These are phyloP conservation scores for Ajuga reptans DNA, from an alignment of 305 asterid species.

Conservation along the genomic window DNA sequence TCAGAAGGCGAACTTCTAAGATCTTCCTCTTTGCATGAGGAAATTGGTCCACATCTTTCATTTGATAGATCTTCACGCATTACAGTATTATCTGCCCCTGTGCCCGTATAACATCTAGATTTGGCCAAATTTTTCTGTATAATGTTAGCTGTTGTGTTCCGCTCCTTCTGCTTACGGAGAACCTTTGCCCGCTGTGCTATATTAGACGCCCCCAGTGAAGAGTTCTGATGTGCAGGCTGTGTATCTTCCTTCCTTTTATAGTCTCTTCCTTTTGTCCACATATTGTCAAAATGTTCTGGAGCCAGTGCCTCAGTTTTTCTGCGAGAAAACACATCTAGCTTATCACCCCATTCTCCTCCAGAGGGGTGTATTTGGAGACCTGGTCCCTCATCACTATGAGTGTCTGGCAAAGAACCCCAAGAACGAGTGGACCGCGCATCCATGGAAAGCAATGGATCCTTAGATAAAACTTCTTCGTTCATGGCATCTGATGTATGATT, in stretches of 20 bases:
- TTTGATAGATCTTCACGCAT: slow-evolving; percentile 20
- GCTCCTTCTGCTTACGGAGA: slow-evolving; percentile 30
- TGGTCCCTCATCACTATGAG: slow-evolving; percentile 41
- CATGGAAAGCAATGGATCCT: slow-evolving; percentile 85
- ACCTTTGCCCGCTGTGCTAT: slow-evolving; percentile 37
- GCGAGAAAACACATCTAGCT: slow-evolving; percentile 60
- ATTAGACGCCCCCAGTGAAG: slow-evolving; percentile 37
- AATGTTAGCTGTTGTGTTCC: slow-evolving; percentile 15
- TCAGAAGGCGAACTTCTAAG: slow-evolving; percentile 36
- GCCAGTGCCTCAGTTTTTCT: slow-evolving; percentile 75
- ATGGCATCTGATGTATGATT: slow-evolving; percentile 29
- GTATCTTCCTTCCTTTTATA: slow-evolving; percentile 52
- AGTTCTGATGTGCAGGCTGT: slow-evolving; percentile 33
- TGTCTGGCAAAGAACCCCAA: slow-evolving; percentile 64
- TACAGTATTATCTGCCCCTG: slow-evolving; percentile 17
- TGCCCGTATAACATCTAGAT: too few relatives aligned
- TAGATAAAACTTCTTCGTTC: slow-evolving; percentile 38
- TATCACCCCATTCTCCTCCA: slow-evolving; percentile 88
- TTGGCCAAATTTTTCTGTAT: too few relatives aligned
- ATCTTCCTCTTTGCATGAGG: slow-evolving; percentile 43
- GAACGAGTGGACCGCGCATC: slow-evolving; percentile 67
- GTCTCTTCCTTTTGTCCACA: slow-evolving; percentile 94
- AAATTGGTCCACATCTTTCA: slow-evolving; percentile 17
- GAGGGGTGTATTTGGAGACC: slow-evolving; percentile 44
- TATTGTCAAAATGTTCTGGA: slow-evolving; percentile 87